Evolutionary conservation across 495 filamentous ascomycete species (phyloP).

Genomic region (Penicillium herquei): DNA sequence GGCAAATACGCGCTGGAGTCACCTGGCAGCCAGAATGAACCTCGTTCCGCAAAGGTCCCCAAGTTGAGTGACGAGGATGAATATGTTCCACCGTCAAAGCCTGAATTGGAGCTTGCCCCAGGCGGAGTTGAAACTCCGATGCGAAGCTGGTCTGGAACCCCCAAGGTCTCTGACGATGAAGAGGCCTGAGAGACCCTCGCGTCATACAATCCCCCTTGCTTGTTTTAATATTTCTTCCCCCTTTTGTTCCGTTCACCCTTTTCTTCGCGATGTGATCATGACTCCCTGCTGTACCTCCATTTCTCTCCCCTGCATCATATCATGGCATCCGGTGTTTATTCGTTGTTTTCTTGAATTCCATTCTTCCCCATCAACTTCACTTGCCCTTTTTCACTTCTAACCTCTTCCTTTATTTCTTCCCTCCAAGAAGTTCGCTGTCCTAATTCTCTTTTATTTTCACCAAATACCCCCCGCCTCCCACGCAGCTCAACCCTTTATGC

Average conservation of each 20-base stretch:
- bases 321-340: constrained; percentile 31
- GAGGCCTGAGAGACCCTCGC: constrained; percentile 1
- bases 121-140: constrained; percentile 27
- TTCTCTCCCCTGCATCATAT: constrained; percentile 26
- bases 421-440: constrained; percentile 2
- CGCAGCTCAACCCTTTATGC: constrained; percentile 12
- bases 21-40: constrained; percentile 23
- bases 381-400: constrained; percentile 1
- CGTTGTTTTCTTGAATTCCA: constrained; percentile 8
- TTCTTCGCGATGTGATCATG: constrained; percentile 19
- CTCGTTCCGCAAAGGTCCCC: constrained; percentile 42
- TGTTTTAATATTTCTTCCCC: constrained; percentile 10
- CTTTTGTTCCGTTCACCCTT: constrained; percentile 6
- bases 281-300: constrained; percentile 14
- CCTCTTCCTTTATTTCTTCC: constrained; percentile 10
- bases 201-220: no score
- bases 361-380: constrained; percentile 1
- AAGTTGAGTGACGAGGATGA: constrained; percentile 35
- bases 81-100: constrained; percentile 36
- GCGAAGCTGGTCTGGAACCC: constrained; percentile 31
- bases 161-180: constrained; percentile 37
- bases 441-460: neutral
- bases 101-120: constrained; percentile 36
- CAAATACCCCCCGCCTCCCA: constrained; percentile 19
- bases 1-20: constrained; percentile 25